phyloP scores from a whole-genome alignment of 129 eudicot species.

The Lonicera japonica region DNA sequence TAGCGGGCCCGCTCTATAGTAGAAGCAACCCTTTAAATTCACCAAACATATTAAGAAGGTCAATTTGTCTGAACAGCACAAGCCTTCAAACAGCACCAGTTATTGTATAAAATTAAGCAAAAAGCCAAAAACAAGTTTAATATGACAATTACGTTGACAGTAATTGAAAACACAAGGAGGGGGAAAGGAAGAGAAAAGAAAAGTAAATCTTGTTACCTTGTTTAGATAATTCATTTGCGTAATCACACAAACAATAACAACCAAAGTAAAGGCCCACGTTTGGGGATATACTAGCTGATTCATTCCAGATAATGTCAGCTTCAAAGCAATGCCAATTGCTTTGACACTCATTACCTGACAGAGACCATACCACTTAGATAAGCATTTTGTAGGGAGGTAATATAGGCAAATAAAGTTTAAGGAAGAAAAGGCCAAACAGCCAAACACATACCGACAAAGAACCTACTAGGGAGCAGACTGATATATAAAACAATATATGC shows the following conservation, averaged over 20 bases:
- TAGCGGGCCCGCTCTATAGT: too few relatives aligned
- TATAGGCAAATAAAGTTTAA: slow-evolving; percentile 6
- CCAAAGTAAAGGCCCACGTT: slow-evolving; percentile 76
- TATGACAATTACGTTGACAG: not conserved
- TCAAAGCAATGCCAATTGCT: slow-evolving; percentile 95
- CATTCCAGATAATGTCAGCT: slow-evolving; percentile 82
- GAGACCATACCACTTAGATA: slow-evolving; percentile 3
- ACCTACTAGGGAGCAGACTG: slow-evolving; percentile 87
- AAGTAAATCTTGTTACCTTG: slow-evolving; percentile 42
- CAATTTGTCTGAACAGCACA: not conserved
- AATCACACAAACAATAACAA: slow-evolving; percentile 61
- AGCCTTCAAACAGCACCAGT: not conserved
- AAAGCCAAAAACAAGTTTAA: not conserved
- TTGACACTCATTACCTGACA: slow-evolving; percentile 97
- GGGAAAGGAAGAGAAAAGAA: slow-evolving; percentile 10
- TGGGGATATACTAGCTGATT: slow-evolving; percentile 88
- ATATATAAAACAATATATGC: slow-evolving; percentile 79
- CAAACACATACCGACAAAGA: slow-evolving; percentile 74
- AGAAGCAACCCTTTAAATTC: not conserved
- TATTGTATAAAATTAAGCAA: not conserved
- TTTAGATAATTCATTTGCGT: slow-evolving; percentile 94
- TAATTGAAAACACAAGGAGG: not conserved
- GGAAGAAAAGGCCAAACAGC: slow-evolving; percentile 1
- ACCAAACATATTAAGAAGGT: not conserved
- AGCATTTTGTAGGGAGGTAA: not conserved